A percentile compares a stretch with the other conserved stretches of the same genome.
phyloP scores from a whole-genome alignment of 106 monocot genomes.

The Dendrobium chrysotoxum region DNA sequence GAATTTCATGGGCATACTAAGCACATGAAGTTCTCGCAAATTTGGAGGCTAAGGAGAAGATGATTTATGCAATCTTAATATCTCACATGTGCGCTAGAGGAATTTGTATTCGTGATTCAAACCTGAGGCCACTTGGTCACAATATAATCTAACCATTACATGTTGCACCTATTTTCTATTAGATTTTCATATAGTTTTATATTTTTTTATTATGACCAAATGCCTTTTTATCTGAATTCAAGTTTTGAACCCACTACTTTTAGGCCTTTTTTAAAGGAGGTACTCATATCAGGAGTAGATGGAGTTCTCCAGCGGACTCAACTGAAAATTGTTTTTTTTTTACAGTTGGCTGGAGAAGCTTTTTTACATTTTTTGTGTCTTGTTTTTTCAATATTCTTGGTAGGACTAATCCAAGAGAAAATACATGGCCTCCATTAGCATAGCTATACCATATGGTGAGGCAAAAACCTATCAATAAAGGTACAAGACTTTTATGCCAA shows the following conservation, averaged over 20 bases:
- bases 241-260: not conserved
- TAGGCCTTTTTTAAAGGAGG: not conserved
- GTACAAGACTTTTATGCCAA: not conserved
- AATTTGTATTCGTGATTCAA: not conserved
- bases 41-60: too few relatives aligned
- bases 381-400: not conserved
- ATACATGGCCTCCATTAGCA: not conserved
- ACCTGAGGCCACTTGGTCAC: not conserved
- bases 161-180: not conserved
- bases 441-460: not conserved
- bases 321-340: not conserved
- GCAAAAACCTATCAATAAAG: not conserved
- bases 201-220: not conserved
- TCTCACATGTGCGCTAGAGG: not conserved
- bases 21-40: not conserved
- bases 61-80: not conserved
- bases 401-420: not conserved
- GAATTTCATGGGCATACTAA: not conserved
- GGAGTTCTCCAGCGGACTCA: not conserved
- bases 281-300: not conserved
- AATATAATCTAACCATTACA: not conserved
- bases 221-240: not conserved
- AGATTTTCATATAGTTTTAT: not conserved
- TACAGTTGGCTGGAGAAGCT: too few relatives aligned
- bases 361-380: not conserved